Percentiles rank a stretch among this genome's conserved stretches.
Conservation (phyloP, 2,329 filamentous ascomycete species). For the Chaetomiaceae sp. region DNA sequence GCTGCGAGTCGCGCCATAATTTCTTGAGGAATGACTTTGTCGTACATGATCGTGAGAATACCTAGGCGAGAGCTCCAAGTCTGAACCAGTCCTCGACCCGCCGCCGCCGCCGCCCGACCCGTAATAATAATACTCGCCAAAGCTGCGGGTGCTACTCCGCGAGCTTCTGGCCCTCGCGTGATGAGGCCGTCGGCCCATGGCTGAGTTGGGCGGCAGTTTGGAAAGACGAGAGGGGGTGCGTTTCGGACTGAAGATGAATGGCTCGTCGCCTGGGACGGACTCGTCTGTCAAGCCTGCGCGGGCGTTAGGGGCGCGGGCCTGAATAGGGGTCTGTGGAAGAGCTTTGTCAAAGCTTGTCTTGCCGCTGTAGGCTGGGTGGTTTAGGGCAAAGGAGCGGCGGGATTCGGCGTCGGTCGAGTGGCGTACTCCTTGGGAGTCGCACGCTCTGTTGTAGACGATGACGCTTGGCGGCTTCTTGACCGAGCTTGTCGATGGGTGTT, state of each 20-base stretch:
- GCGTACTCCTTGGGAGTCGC: constrained; percentile 27
- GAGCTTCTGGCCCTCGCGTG: constrained; percentile 45
- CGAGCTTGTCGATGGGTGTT: constrained; percentile 35
- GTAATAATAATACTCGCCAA: constrained; percentile 32
- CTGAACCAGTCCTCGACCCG: constrained; percentile 27
- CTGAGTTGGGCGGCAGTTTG: constrained; percentile 41
- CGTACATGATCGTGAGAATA: constrained; percentile 31
- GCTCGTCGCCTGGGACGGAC: constrained; percentile 54
- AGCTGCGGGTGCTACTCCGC: constrained; percentile 43
- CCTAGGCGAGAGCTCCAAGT: constrained; percentile 35
- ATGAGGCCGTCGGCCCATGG: constrained; percentile 32
- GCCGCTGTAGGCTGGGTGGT: constrained; percentile 17
- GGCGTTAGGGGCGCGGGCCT: constrained; percentile 59
- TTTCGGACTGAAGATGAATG: constrained; percentile 52
- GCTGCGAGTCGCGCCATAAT: background rate
- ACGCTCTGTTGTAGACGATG: constrained; percentile 44
- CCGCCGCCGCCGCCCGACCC: background rate
- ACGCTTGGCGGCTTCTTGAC: constrained; percentile 48
- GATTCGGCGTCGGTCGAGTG: constrained; percentile 31
- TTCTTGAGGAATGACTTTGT: constrained; percentile 4
- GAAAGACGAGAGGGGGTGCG: constrained; percentile 51
- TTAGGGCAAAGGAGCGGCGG: constrained; percentile 17
- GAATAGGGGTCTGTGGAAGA: constrained; percentile 46
- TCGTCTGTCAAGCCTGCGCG: constrained; percentile 60
- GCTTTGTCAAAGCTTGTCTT: constrained; percentile 34